Evolutionary conservation across 176 grass and related monocot genomes (phyloP).

Genomic region (Aegilops longissima): DNA sequence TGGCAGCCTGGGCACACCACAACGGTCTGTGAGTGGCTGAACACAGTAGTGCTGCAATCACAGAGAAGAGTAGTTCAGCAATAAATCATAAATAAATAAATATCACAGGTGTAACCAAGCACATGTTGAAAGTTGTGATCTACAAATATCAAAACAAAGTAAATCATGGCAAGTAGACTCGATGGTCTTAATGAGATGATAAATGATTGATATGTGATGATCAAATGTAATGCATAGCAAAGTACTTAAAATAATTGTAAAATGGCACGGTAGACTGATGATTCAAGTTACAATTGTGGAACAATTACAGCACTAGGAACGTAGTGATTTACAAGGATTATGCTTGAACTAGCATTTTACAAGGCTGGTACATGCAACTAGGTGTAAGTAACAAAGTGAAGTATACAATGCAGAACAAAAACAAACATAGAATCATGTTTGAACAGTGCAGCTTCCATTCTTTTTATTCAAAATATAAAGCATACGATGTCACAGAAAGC

Average conservation of each 20-base stretch:
- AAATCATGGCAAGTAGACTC: no score
- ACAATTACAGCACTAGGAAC: background rate
- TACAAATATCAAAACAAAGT: background rate
- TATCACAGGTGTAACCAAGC: background rate
- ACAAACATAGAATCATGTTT: background rate
- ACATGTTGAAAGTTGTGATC: background rate
- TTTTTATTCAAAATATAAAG: background rate
- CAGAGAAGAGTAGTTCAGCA: background rate
- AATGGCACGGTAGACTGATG: background rate
- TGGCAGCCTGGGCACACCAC: slow-evolving; percentile 70
- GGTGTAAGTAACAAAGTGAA: background rate
- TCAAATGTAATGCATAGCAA: background rate
- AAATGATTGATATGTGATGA: background rate
- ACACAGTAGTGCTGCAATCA: slow-evolving; percentile 69
- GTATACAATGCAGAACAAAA: background rate
- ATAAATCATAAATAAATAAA: no score
- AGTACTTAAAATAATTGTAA: background rate
- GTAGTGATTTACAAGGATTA: background rate
- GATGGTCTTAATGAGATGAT: background rate
- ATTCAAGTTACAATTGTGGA: background rate
- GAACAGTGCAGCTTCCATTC: no score
- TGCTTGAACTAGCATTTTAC: background rate
- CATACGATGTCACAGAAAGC: background rate
- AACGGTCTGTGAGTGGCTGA: slow-evolving; percentile 85
- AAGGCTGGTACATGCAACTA: background rate